phyloP scores from a whole-genome alignment of 2,329 filamentous ascomycete genomes.

The Penicillium occitanis region DNA sequence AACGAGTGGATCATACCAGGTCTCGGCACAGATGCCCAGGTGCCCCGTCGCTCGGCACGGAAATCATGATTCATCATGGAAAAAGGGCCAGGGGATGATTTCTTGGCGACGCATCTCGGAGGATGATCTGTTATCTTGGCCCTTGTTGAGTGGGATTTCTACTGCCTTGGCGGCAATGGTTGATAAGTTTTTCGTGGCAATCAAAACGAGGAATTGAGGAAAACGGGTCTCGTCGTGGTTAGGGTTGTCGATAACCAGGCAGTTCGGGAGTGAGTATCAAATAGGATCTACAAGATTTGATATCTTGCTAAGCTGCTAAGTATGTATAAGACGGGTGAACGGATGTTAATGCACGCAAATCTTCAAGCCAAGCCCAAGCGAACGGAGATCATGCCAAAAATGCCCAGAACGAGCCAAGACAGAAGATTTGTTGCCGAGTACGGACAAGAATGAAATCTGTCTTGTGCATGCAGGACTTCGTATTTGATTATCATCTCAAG shows the following conservation, averaged over 20 bases:
- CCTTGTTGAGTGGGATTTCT: neutral
- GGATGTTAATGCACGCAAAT: neutral
- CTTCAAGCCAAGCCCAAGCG: neutral
- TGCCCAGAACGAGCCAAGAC: neutral
- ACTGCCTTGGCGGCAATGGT: neutral
- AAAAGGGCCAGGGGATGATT: neutral
- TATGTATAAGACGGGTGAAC: conserved; percentile 1
- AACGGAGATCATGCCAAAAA: neutral
- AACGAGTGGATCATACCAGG: neutral
- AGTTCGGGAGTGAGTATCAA: neutral
- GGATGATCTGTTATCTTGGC: neutral
- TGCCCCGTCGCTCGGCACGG: neutral
- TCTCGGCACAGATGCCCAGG: neutral
- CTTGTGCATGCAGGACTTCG: neutral
- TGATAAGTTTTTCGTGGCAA: neutral
- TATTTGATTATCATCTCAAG: neutral
- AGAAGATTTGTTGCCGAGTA: neutral
- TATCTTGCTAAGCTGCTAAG: neutral
- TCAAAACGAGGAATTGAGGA: neutral
- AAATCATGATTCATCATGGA: neutral
- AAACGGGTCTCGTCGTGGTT: neutral
- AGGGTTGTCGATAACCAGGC: neutral
- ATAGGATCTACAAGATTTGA: neutral
- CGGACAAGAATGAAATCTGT: neutral
- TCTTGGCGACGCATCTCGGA: neutral